These are phyloP conservation scores for Xylaria sp. DNA, from an alignment of 495 filamentous ascomycete species.

Conservation along the genomic window DNA sequence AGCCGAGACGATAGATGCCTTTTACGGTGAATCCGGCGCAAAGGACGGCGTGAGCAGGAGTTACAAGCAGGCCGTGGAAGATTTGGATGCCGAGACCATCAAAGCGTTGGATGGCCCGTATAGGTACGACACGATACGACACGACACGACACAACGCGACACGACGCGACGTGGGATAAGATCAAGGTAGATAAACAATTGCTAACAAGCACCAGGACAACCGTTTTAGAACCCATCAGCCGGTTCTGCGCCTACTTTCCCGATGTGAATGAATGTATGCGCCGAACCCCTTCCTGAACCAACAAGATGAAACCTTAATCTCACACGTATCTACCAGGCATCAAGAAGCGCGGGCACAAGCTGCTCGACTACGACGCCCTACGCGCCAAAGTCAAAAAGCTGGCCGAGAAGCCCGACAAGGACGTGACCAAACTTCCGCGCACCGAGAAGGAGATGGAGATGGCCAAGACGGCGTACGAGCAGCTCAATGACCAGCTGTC, in stretches of 20 bases:
- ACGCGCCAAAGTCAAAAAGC: constrained; percentile 92
- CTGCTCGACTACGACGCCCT: constrained; percentile 96
- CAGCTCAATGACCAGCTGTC: constrained; percentile 95
- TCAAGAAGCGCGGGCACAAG: constrained; percentile 98
- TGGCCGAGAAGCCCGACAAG: constrained; percentile 98
- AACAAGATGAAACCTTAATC: not conserved
- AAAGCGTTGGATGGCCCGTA: constrained; percentile 98
- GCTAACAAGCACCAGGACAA: constrained; percentile 63
- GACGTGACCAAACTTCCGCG: constrained; percentile 93
- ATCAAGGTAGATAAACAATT: not conserved
- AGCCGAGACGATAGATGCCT: constrained; percentile 98
- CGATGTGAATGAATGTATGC: constrained; percentile 93
- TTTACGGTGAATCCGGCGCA: constrained; percentile 95
- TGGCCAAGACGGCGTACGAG: constrained; percentile 93
- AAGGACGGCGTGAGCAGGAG: constrained; percentile 92
- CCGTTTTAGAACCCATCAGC: constrained; percentile 92
- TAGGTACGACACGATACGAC: constrained; percentile 65
- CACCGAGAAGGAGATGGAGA: constrained; percentile 91
- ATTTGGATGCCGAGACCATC: constrained; percentile 96
- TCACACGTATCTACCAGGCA: constrained; percentile 61
- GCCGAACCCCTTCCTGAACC: not conserved
- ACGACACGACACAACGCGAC: too few species aligned
- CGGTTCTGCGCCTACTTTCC: constrained; percentile 98
- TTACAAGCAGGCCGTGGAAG: constrained; percentile 98
- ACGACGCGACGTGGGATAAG: constrained; percentile 29